Conservation (phyloP, 2,329 filamentous ascomycete genomes). For the Alternaria solani region DNA sequence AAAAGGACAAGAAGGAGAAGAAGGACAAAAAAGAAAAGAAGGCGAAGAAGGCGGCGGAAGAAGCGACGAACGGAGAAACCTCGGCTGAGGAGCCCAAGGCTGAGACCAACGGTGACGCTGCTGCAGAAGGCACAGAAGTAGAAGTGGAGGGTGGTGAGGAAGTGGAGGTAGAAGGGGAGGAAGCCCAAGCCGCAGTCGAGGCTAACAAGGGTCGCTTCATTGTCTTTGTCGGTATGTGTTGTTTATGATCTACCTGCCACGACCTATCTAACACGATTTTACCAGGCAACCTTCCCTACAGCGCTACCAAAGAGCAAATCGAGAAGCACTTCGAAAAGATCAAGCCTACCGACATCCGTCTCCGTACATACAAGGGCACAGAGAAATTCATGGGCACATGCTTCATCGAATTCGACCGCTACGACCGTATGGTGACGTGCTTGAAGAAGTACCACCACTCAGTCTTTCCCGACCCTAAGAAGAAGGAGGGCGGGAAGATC, state of each 20-base stretch:
- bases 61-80: slow-evolving; percentile 23
- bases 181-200: slow-evolving; percentile 17
- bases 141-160: slow-evolving; percentile 26
- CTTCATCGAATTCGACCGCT: slow-evolving; percentile 85
- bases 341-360: slow-evolving; percentile 71
- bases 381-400: slow-evolving; percentile 51
- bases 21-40: slow-evolving; percentile 42
- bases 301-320: slow-evolving; percentile 74
- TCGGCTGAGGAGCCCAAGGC: slow-evolving; percentile 23
- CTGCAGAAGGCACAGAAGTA: slow-evolving; percentile 26
- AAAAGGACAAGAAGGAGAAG: slow-evolving; percentile 39
- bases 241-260: background rate
- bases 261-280: slow-evolving; percentile 23
- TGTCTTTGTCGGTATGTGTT: slow-evolving; percentile 72
- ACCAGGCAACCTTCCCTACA: slow-evolving; percentile 86
- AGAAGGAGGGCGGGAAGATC: slow-evolving; percentile 73
- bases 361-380: slow-evolving; percentile 49
- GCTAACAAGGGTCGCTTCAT: slow-evolving; percentile 69
- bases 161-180: slow-evolving; percentile 26
- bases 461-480: slow-evolving; percentile 69
- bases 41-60: slow-evolving; percentile 31
- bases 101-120: slow-evolving; percentile 25
- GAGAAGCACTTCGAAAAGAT: slow-evolving; percentile 80
- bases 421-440: slow-evolving; percentile 91
- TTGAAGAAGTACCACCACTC: slow-evolving; percentile 90